A percentile compares a stretch with the other conserved stretches of the same genome.
phyloP scores from a whole-genome alignment of 768 basidiomycete species.

The Tulasnella sp. region DNA sequence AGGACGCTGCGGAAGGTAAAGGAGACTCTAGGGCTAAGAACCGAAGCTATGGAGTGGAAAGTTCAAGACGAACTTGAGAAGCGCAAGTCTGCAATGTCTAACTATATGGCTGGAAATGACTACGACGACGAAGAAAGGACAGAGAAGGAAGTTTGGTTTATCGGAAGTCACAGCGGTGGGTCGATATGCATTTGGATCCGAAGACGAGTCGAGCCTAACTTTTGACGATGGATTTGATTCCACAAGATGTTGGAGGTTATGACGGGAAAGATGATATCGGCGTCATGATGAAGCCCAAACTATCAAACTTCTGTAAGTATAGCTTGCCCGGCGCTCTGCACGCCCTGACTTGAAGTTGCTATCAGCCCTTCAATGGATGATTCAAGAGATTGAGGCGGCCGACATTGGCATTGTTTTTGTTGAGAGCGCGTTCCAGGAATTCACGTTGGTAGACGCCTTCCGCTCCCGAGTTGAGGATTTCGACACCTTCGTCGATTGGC shows the following conservation, averaged over 20 bases:
- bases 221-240: not conserved
- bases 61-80: not conserved
- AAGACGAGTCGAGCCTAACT: not conserved
- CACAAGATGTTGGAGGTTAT: not conserved
- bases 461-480: not conserved
- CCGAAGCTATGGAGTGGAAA: not conserved
- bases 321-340: not conserved
- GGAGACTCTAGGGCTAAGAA: not conserved
- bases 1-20: not conserved
- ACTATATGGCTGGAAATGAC: not conserved
- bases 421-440: not conserved
- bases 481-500: not conserved
- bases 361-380: not conserved
- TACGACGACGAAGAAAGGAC: not conserved
- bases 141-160: not conserved
- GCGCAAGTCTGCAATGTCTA: not conserved
- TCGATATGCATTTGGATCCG: not conserved
- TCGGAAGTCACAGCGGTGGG: not conserved
- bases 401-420: not conserved
- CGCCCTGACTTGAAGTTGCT: not conserved
- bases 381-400: not conserved
- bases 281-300: not conserved
- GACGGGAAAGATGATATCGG: conserved; percentile 1
- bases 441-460: not conserved
- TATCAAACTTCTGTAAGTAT: not conserved